Evolutionary conservation across 1,284 basidiomycete species (phyloP), one percentile per base, ranked within the genome.

Genomic region (Ceratobasidium sp.): DNA sequence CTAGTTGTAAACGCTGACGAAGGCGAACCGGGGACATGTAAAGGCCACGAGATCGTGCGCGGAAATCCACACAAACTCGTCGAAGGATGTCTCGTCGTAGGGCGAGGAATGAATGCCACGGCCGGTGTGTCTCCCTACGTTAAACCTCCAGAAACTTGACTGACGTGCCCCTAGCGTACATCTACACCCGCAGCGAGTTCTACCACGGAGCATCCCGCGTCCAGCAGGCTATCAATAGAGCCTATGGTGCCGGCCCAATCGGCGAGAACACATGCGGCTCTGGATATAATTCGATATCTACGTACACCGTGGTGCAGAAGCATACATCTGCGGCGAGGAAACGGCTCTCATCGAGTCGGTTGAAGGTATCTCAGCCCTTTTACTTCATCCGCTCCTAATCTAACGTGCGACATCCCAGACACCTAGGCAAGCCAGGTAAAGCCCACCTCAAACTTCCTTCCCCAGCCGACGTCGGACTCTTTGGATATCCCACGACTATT

Each of bases 111-210:
- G 97, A 99, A 99, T 86, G 97, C 97, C 68, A 97, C 86, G 77
- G 96, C 97, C 62, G 87, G 87, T 87, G 12, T 38, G 84, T 82
- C 30, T 38, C 27, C 12, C 48, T 14, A 30, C 27, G 18, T 23
- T 54, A 10, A 23, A 6, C n/a, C 18, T 23, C 23, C 52, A 54
- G 4, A 14, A 20, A 10, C 20, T 50, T 4, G 20, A 16, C 20
- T 3, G 20, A 55, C 48, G 30, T 27, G 23, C 33, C 20, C 55
- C 52, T 81, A 77, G 97, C 97, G 44, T 99, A 99, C 89, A 99
- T 99, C 85, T 99, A 99, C 87, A 96, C 98, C 82, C 96, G 98
- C 81, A 97, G 97, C 82, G 97, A 99, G 86, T 99, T 99, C 86
- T 93, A 94, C 87, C 94, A 96, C 85, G 97, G 99, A 86, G 97